Evolutionary conservation across 805 yeast genomes (phyloP).

Genomic region (Clavispora asparagi): DNA sequence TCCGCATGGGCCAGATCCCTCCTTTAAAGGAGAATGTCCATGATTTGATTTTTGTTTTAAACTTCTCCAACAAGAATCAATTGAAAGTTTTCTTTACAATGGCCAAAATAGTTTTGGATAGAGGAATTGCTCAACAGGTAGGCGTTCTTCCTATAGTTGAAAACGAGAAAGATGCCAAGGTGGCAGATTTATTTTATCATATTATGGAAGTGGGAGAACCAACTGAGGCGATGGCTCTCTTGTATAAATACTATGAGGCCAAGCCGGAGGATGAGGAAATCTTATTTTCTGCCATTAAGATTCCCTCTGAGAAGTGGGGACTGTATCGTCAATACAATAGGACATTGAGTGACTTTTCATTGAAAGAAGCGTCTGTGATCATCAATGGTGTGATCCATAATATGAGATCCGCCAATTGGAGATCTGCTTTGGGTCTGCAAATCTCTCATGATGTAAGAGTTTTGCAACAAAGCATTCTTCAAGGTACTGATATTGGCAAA

Average conservation of each 20-base stretch:
- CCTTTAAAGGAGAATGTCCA: slow-evolving; percentile 68
- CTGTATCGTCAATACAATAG: slow-evolving; percentile 14
- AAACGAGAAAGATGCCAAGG: slow-evolving; percentile 20
- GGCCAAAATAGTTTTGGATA: slow-evolving; percentile 44
- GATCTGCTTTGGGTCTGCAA: slow-evolving; percentile 47
- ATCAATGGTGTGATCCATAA: slow-evolving; percentile 68
- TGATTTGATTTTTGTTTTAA: slow-evolving; percentile 64
- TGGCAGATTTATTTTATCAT: slow-evolving; percentile 32
- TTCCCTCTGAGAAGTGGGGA: slow-evolving; percentile 15
- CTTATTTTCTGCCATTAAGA: slow-evolving; percentile 15
- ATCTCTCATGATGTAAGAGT: slow-evolving; percentile 46
- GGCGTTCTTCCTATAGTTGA: slow-evolving; percentile 70
- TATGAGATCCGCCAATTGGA: slow-evolving; percentile 50
- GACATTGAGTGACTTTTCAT: slow-evolving; percentile 26
- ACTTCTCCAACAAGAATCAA: slow-evolving; percentile 50
- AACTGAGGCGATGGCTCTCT: slow-evolving; percentile 34
- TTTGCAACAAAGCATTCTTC: slow-evolving; percentile 22
- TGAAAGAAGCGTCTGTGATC: slow-evolving; percentile 49
- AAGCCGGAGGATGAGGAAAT: slow-evolving; percentile 20
- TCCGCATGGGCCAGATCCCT: slow-evolving; percentile 54
- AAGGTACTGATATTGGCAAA: slow-evolving; percentile 19
- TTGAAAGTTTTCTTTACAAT: slow-evolving; percentile 46
- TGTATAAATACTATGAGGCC: slow-evolving; percentile 32
- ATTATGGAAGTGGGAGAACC: slow-evolving; percentile 24
- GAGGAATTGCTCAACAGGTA: slow-evolving; percentile 69